A percentile compares a stretch with the other conserved stretches of the same genome.
Conservation (phyloP, 1,284 basidiomycete genomes). For the Sporisorium exsertum region DNA sequence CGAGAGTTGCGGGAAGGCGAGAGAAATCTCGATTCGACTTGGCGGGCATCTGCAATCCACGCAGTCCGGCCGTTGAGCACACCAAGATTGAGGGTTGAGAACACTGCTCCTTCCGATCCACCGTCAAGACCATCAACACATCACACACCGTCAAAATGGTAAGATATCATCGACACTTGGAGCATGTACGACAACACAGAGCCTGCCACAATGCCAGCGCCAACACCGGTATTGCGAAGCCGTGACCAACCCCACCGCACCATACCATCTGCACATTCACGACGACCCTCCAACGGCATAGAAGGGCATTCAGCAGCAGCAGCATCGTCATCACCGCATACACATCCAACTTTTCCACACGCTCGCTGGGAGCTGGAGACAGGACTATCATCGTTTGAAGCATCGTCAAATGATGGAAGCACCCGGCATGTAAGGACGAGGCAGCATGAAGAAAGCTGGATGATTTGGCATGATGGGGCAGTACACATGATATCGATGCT, state of each 20-base stretch:
- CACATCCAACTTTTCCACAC: background rate
- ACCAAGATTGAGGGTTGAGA: slow-evolving; percentile 17
- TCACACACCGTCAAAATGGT: slow-evolving; percentile 54
- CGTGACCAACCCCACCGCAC: background rate
- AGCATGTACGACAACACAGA: slow-evolving; percentile 21
- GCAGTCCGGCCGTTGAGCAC: slow-evolving; percentile 3
- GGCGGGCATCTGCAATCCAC: background rate
- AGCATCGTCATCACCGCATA: background rate
- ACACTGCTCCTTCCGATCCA: slow-evolving; percentile 34
- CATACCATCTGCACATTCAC: background rate
- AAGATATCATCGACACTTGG: slow-evolving; percentile 34
- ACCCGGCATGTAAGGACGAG: background rate
- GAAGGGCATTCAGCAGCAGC: background rate
- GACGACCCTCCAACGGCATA: background rate
- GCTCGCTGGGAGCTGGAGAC: background rate
- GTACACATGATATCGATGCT: background rate
- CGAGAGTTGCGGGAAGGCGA: too few relatives aligned
- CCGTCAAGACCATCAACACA: slow-evolving; percentile 56
- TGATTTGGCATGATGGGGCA: too few relatives aligned
- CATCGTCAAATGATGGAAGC: background rate
- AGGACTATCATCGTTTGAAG: background rate
- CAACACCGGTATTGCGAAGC: background rate
- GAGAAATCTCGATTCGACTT: background rate
- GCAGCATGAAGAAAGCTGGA: background rate
- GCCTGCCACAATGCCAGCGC: slow-evolving; percentile 16